phyloP scores from a whole-genome alignment of 2,329 filamentous ascomycete genomes.

The Metarhizium brunneum region DNA sequence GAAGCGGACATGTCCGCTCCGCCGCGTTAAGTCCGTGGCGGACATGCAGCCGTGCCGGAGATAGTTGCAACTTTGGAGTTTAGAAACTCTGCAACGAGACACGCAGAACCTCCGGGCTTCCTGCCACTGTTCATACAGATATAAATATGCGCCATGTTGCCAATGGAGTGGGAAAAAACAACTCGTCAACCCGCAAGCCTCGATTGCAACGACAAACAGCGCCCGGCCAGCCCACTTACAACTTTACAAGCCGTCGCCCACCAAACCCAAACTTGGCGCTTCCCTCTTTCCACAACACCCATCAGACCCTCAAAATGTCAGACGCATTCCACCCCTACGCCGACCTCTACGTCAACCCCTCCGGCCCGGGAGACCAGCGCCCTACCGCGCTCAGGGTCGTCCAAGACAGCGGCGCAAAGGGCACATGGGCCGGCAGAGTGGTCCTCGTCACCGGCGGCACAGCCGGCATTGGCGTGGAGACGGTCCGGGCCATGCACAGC shows the following conservation, averaged over 20 bases:
- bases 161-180: too few species aligned
- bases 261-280: background rate
- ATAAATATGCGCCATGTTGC: too few species aligned
- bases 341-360: conserved; percentile 2
- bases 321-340: background rate
- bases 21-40: background rate
- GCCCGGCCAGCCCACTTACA: too few species aligned
- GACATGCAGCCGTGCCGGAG: background rate
- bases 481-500: background rate
- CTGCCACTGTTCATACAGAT: too few species aligned
- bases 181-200: too few species aligned
- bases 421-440: background rate
- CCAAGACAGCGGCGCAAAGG: background rate
- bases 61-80: background rate
- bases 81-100: background rate
- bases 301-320: background rate
- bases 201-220: too few species aligned
- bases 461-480: conserved; percentile 1
- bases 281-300: background rate
- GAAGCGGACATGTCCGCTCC: background rate
- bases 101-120: too few species aligned
- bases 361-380: conserved; percentile 7
- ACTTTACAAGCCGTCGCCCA: background rate
- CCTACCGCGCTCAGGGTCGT: conserved; percentile 7
- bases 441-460: conserved; percentile 1